Conservation (phyloP, 305 asterid species). For the Fraxinus paxiana region DNA sequence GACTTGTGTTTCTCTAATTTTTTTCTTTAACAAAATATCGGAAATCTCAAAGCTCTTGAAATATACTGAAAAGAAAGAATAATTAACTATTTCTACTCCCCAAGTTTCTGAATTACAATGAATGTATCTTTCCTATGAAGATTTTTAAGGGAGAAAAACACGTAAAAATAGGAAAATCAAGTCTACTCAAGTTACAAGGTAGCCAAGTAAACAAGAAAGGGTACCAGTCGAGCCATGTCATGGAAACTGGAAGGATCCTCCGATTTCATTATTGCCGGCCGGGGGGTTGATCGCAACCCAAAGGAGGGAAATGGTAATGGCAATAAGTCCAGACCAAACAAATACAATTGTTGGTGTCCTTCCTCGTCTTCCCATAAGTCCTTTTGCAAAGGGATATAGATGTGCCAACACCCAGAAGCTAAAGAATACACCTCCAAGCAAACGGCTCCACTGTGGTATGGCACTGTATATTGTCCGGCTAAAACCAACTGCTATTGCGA, state of each 20-base stretch:
- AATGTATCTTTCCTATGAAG: background rate
- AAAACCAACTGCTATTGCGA: conserved; percentile 12
- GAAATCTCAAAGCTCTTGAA: background rate
- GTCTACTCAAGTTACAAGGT: background rate
- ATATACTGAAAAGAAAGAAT: background rate
- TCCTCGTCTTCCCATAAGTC: conserved; percentile 14
- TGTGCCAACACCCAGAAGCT: conserved; percentile 16
- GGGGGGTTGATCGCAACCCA: conserved; percentile 12
- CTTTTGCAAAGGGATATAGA: conserved; percentile 5
- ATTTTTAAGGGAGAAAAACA: background rate
- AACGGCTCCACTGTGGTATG: conserved; percentile 16
- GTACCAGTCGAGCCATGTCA: background rate
- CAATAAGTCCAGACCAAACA: conserved; percentile 11
- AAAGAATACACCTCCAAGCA: conserved; percentile 9
- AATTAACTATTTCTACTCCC: background rate
- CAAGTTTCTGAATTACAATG: background rate
- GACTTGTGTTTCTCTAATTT: background rate
- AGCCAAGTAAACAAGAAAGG: background rate
- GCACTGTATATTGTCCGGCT: conserved; percentile 8
- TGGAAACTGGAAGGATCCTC: conserved; percentile 15
- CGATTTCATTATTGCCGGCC: background rate
- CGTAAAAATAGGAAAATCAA: background rate
- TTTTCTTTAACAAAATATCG: background rate
- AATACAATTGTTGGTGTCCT: conserved; percentile 9
- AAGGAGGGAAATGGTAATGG: conserved; percentile 12